Percentiles rank a stretch among this genome's conserved stretches.
These are phyloP conservation scores for Lepidium africanum DNA, from an alignment of 345 rosid species.

Conservation along the genomic window DNA sequence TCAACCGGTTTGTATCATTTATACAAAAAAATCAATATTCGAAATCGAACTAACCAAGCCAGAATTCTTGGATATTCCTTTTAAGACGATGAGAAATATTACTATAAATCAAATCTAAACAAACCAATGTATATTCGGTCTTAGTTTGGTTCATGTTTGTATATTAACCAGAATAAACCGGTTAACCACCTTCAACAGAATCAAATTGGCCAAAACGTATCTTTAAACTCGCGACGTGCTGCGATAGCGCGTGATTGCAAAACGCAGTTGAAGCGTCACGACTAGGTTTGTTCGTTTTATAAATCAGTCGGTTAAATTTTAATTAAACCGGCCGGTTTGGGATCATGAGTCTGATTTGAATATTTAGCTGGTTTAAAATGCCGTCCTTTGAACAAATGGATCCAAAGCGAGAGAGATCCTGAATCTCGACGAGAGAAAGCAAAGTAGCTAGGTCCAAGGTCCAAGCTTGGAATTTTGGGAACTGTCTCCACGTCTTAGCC, in stretches of 20 bases:
- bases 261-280: not conserved
- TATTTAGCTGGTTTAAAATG: not conserved
- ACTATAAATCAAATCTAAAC: not conserved
- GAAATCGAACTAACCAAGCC: not conserved
- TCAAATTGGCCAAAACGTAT: not conserved
- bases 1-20: not conserved
- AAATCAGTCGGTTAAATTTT: not conserved
- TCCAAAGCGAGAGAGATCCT: constrained; percentile 13
- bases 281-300: not conserved
- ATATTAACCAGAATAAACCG: not conserved
- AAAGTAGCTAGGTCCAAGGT: not conserved
- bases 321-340: not conserved
- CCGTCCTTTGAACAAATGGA: not conserved
- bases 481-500: not conserved
- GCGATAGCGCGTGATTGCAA: not conserved
- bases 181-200: not conserved
- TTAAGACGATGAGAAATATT: not conserved
- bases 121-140: not conserved
- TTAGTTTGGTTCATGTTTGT: not conserved
- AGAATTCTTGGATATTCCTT: not conserved
- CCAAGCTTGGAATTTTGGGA: not conserved
- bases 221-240: not conserved
- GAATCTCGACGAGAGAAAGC: constrained; percentile 15
- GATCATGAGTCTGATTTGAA: not conserved
- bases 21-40: too few species aligned